Conservation (phyloP, 805 yeast species). For the Candida parachauliodes region DNA sequence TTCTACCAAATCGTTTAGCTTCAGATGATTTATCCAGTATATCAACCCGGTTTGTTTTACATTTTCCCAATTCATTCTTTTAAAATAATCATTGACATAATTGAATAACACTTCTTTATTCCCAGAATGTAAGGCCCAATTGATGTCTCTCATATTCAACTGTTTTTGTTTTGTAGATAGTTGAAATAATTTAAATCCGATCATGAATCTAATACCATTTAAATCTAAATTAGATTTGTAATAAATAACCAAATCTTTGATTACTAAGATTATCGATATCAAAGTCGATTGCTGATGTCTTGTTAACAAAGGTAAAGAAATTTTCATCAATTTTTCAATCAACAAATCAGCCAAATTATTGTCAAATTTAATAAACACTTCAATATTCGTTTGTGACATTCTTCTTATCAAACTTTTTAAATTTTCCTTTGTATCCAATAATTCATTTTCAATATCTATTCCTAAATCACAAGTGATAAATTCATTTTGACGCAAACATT, state of each 20-base stretch:
- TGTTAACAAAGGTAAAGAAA: slow-evolving; percentile 74
- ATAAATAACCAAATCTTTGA: slow-evolving; percentile 50
- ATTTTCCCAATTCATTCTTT: slow-evolving; percentile 56
- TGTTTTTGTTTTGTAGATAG: slow-evolving; percentile 44
- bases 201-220: slow-evolving; percentile 67
- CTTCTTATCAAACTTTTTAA: slow-evolving; percentile 4
- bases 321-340: slow-evolving; percentile 56
- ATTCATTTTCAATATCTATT: slow-evolving; percentile 19
- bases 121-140: slow-evolving; percentile 84
- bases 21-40: slow-evolving; percentile 55
- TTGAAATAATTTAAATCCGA: slow-evolving; percentile 68
- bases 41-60: slow-evolving; percentile 61
- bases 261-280: slow-evolving; percentile 62
- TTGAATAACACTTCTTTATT: slow-evolving; percentile 65
- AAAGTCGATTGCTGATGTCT: slow-evolving; percentile 90
- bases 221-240: slow-evolving; percentile 43
- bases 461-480: slow-evolving; percentile 32
- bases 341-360: slow-evolving; percentile 44
- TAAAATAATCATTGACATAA: slow-evolving; percentile 41
- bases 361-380: slow-evolving; percentile 36
- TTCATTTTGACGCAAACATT: slow-evolving; percentile 42
- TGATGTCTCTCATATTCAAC: slow-evolving; percentile 74
- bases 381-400: slow-evolving; percentile 11
- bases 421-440: slow-evolving; percentile 8
- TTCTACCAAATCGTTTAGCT: slow-evolving; percentile 49